Base-by-base conservation (phyloP, 2,329 filamentous ascomycete species). In the Trichoderma breve region DNA sequence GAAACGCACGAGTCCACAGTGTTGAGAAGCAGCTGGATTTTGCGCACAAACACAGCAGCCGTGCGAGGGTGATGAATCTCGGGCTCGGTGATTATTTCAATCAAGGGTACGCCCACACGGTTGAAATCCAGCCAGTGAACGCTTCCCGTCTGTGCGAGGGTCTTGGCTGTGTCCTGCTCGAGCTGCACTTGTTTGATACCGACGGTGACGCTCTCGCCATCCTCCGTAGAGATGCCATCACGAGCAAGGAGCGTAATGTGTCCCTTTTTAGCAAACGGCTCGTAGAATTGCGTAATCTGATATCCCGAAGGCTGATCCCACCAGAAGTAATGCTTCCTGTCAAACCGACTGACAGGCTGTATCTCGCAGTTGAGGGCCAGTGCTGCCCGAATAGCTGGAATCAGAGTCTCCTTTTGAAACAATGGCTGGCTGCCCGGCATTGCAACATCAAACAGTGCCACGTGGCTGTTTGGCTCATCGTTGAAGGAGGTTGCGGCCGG, bases 281-380 rank as follows among this genome's bases (percentile, higher is more conserved):
- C 84, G 80, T 98, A 98, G 83, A 95, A 98, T 79, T 99, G 96
- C 2, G 96, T 99, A 74, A 99, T 97, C 81, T 99, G 96, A 81
- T 99, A 99, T 0, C 96, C 96, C 0, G 93, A 89, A 0, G 96
- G 96, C 81, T 99, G 96, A 81, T 99, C 96, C 89, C 96, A 97
- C 85, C 98, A 97, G 82, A 99, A 98, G 82, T 99, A 99, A 82
- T 99, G 96, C 81, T 99, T 99, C 74, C 96, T 88, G 81, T 99
- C 96, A 83, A 98, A 99, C 69, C 89, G 89, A 81, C 94, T 97
- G 76, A 89, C 86, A 1, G 83, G 85, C 79, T 97, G 92, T 67
- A 98, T 87, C 1, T 90, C 83, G 81, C 96, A 98, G 72, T 91
- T 89, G 58, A 99, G 85, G 0, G 94, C 93, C 64, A 98, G 84